A percentile compares a stretch with the other conserved stretches of the same genome.
These are phyloP conservation scores for Podospora comata DNA, from an alignment of 495 filamentous ascomycete genomes.

Conservation along the genomic window DNA sequence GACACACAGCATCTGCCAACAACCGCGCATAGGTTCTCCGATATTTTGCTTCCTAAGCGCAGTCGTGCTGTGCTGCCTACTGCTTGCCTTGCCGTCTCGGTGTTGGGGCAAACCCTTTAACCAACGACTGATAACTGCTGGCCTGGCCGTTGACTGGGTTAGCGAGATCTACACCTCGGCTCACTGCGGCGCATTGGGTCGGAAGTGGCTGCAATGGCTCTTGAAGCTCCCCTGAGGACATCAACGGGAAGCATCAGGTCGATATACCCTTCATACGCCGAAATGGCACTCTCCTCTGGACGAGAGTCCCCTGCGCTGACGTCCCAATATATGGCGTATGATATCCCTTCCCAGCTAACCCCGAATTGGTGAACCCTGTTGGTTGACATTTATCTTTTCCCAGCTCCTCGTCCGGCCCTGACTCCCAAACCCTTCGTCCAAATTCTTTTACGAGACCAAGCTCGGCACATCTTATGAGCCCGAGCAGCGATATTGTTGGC, in stretches of 20 bases:
- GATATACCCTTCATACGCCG: slow-evolving; percentile 57
- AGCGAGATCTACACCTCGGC: slow-evolving; percentile 4
- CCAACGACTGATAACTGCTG: neutral
- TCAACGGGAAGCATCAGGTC: slow-evolving; percentile 56
- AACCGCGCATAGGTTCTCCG: slow-evolving; percentile 8
- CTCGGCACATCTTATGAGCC: slow-evolving; percentile 44
- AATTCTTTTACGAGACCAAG: slow-evolving; percentile 38
- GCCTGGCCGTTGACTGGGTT: slow-evolving; percentile 3
- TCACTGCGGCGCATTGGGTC: slow-evolving; percentile 10
- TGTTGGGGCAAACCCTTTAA: neutral
- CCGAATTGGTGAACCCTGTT: neutral
- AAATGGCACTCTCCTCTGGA: slow-evolving; percentile 53
- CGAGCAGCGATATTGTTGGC: slow-evolving; percentile 57
- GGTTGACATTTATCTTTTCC: slow-evolving; percentile 22
- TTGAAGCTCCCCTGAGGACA: slow-evolving; percentile 56
- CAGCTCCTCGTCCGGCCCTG: slow-evolving; percentile 40
- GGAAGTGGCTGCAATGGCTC: slow-evolving; percentile 47
- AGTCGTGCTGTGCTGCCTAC: slow-evolving; percentile 19
- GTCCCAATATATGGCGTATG: slow-evolving; percentile 49
- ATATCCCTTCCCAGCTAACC: neutral
- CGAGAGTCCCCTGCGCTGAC: slow-evolving; percentile 52
- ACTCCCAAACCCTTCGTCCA: slow-evolving; percentile 43
- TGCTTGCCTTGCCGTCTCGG: neutral
- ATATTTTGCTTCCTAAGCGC: slow-evolving; percentile 5
- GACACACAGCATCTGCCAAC: slow-evolving; percentile 11